Base-by-base conservation (phyloP, 495 filamentous ascomycete genomes). In the Hamigera avellanea region DNA sequence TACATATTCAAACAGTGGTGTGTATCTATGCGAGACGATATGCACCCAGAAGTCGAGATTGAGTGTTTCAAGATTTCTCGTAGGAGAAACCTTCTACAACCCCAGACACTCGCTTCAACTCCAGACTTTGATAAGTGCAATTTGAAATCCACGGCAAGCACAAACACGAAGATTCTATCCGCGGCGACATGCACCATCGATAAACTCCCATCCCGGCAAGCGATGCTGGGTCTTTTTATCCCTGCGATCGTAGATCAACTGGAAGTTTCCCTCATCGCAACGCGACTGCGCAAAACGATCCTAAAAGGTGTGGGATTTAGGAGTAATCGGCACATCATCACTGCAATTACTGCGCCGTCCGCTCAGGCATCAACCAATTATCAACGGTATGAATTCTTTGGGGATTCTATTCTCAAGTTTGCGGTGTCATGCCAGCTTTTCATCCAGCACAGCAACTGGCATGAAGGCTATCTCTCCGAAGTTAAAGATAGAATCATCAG, bases 381-480 rank as follows among this genome's bases (percentile, higher is more conserved):
- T 50, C 83, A 98, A 45, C 69, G 82, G 15, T 66, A 93, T 1
- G 91, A 98, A 54, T 94, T 93, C 48, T 64, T 95, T 0, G 91
- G 91, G 0, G 91, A 98, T 45, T 72, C 73, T 0, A 68, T 93
- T 7, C 68, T 98, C n/a, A 96, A 96, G 48, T 72, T 79, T 29
- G 73, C 72, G 15, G 73, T 80, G 0, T 79, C 78, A 3, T 55
- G 81, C 16, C 74, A 81, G 23, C 66, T 86, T 2, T 72, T 78
- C 37, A 76, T 75, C n/a, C 50, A 73, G 26, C 67, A 84, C 29
- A 72, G 72, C 0, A 60, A 68, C 8, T 93, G 74, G 71, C 83
- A 82, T 23, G 91, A 98, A 59, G 78, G 83, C 0, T 83, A 76
- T 40, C 71, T 98, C 1, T 78, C 82, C 0, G 54, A 61, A 5